A percentile compares a stretch with the other conserved stretches of the same genome.
phyloP scores from a whole-genome alignment of 192 early-diverging fungal species.

The Coemansia guatemalensis region DNA sequence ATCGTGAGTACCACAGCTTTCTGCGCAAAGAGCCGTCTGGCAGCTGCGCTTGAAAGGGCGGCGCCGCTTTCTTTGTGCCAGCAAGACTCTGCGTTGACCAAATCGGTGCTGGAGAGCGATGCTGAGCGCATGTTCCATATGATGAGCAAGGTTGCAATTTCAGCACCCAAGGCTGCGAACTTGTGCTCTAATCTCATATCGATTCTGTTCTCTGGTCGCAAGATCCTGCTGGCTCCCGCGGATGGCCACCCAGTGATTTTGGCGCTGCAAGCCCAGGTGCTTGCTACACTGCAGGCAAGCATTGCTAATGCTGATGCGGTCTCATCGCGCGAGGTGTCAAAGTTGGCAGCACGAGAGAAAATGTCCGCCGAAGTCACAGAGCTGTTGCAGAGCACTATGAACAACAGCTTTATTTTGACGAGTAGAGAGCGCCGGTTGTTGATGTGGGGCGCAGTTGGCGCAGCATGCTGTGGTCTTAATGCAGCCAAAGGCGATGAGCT shows the following conservation, averaged over 20 bases:
- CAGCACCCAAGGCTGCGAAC: conserved; percentile 12
- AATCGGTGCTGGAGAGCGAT: conserved; percentile 19
- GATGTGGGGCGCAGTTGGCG: conserved; percentile 16
- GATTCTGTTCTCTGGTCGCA: conserved; percentile 10
- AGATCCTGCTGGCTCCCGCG: neutral
- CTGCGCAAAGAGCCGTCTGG: conserved; percentile 9
- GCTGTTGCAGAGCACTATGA: neutral
- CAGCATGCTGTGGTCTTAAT: conserved; percentile 18
- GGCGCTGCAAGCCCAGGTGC: conserved; percentile 7
- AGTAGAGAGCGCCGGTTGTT: conserved; percentile 11
- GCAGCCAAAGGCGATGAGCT: conserved; percentile 8
- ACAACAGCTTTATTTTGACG: neutral
- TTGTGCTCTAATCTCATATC: conserved; percentile 14
- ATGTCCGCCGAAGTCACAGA: conserved; percentile 3
- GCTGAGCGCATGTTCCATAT: conserved; percentile 42
- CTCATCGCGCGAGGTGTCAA: conserved; percentile 3
- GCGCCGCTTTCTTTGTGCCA: neutral
- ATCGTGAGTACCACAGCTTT: conserved; percentile 8
- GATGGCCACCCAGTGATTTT: neutral
- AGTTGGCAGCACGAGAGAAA: conserved; percentile 12
- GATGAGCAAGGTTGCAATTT: conserved; percentile 33
- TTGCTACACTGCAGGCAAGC: conserved; percentile 16
- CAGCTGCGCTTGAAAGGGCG: conserved; percentile 4
- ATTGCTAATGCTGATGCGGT: conserved; percentile 3
- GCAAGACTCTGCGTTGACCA: neutral